Base-by-base conservation (phyloP, 345 rosid genomes). In the Populus pruinosa region DNA sequence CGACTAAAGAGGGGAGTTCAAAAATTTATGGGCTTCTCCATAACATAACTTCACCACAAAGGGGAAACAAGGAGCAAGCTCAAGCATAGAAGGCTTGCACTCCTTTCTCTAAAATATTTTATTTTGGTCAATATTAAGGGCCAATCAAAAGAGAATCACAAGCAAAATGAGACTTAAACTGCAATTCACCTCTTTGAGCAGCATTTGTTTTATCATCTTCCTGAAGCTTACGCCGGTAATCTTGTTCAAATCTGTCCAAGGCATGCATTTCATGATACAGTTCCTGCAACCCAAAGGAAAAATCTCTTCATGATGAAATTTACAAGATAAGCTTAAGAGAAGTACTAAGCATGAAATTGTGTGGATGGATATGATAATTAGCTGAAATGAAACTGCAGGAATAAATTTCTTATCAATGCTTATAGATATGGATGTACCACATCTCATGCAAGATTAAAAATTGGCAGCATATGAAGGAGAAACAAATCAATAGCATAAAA, bases 231-330 rank as follows among this genome's bases (percentile, higher is more conserved):
- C 96, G 98, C 77, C 87, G 93, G 87, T 89, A 93, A 79, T 96
- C 99, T 91, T 96, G 99, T 80, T 93, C 98, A 86, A 93, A 96
- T 87, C 97, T 91, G 87, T 96, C 99, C 86, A 96, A 83, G 69
- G 99, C 94, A 79, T 93, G 98, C 82, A 91, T 87, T 81, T 96
- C 99, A 78, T 96, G 99, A 84, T 96, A 96, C 72, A 96, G 82
- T 81, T 96, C 99, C 99, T 96, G 91, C 84, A 63, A 47, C 21
- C 47, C 18, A 72, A 39, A 17, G 61, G 49, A n/a, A 77, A 21
- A 73, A 59, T 59, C 5, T 59, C 64, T 23, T 49, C 44, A 47
- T 71, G 39, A 62, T 55, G 12, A 17, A 77, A 18, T 8, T 55
- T 59, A 53, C 5, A 11, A 27, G 50, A 27, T 47, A 7, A 77